Evolutionary conservation across 1,284 basidiomycete species (phyloP), one percentile per base, ranked within the genome.

Genomic region (Athelia sp.): DNA sequence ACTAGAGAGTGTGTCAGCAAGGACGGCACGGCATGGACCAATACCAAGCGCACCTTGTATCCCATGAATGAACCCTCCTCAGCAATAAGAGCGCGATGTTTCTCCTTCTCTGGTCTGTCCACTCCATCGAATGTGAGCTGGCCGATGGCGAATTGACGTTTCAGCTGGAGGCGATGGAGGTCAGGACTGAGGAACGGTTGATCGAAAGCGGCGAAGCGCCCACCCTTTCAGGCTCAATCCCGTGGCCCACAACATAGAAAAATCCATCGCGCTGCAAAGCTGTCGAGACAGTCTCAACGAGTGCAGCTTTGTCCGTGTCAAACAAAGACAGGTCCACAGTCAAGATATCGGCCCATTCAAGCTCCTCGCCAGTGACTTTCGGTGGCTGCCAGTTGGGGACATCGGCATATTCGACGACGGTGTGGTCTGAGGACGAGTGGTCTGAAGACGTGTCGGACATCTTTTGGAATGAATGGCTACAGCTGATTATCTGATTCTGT

Each of bases 11-110:
- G 36, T 6, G 36, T 8, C 36, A 21, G 19, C 26, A 6, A 13
- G n/a, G 36, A 8, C 36, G n/a, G 36, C 36, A 23, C n/a, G 45
- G 17, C 29, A 21, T 10, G n/a, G 19, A 40, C 26, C 43, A 31
- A 52, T 24, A 46, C 47, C 8, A 35, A 31, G 51, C 52, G 15
- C 22, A 59, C 60, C 54, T 72, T 71, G 55, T 72, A 72, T 15
- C 70, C 70, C 36, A 67, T 68, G 52, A 68, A 71, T 2, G 64
- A 63, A 13, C 70, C 70, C 46, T 65, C 56, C 50, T 70, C 66
- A 17, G 63, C 62, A 36, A 69, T 69, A 23, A 62, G 62, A 1
- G 67, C 69, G 1, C 52, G 54, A 44, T 70, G 64, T 15, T 34
- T 42, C 48, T 64, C 54, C 54, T 71, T 72, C 50, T 72, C 70